Evolutionary conservation across 78 protist species (phyloP), one percentile per base, ranked within the genome.

Genomic region (Cavenderia fasciculata): DNA sequence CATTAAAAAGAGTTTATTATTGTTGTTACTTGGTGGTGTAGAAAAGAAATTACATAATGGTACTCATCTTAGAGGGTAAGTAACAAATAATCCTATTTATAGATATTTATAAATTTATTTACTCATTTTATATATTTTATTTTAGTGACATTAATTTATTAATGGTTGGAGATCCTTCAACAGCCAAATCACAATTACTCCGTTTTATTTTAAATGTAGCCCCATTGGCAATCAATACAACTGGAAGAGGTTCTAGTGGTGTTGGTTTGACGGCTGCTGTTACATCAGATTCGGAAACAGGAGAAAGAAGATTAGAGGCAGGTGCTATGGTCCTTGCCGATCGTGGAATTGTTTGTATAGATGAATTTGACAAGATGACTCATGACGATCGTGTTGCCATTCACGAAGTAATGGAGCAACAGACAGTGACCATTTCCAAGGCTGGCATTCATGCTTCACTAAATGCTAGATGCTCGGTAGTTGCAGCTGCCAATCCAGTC

Each of bases 241-340:
- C 99, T 2, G 99, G 99, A 21, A 89, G 98, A 25, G 99, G 99
- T n/a, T 94, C 99, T 0, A 89, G 99, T 0, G 99, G 99, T 12
- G 99, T 99, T 44, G 99, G 99, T 86, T 77, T 99, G 47, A 99
- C 99, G 0, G 99, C 99, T 2, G 99, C 99, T 1, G 99, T 99
- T 43, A 74, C 94, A 1, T 6, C 52, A 0, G 99, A 99, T 92
- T 23, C 86, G 0, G 99, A 98, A 49, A 98, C 99, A 1, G 98
- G 98, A 43, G 99, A 98, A 74, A 57, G 98, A 38, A 76, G 97
- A 41, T 94, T 99, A 3, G 99, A 99, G 91, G 99, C 99, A 0
- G 99, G 99, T 18, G 99, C 99, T 4, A 97, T 99, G 99, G 99
- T 99, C 7, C 88, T 99, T 29, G 99, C 99, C 0, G 99, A 99